These are phyloP conservation scores for Cryphonectria naterciae DNA, from an alignment of 2,329 filamentous ascomycete genomes.

Conservation along the genomic window DNA sequence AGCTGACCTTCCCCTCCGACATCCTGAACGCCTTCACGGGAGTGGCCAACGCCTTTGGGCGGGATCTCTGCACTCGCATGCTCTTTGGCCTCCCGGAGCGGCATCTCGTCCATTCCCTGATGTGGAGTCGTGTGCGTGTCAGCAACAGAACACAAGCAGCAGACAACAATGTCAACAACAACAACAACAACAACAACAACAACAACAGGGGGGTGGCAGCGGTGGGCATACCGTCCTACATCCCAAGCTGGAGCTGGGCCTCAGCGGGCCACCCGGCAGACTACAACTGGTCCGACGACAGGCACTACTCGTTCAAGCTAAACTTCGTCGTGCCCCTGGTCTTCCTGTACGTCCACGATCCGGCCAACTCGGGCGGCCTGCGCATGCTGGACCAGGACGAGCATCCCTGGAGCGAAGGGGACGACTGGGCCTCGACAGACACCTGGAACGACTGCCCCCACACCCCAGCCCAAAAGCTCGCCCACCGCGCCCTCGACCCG, in stretches of 20 bases:
- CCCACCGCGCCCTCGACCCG: slow-evolving; percentile 6
- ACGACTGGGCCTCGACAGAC: neutral
- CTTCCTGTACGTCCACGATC: slow-evolving; percentile 2
- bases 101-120: slow-evolving; percentile 5
- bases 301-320: neutral
- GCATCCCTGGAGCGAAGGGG: too few relatives aligned
- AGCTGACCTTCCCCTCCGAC: slow-evolving; percentile 4
- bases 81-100: slow-evolving; percentile 11
- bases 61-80: neutral
- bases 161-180: neutral
- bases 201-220: neutral
- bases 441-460: slow-evolving; percentile 7
- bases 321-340: neutral
- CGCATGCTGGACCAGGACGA: slow-evolving; percentile 5
- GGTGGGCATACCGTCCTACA: neutral
- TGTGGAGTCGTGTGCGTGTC: neutral
- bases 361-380: neutral
- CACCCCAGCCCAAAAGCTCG: neutral
- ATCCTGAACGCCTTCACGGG: slow-evolving; percentile 9
- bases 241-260: slow-evolving; percentile 17
- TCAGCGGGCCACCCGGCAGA: neutral
- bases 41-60: slow-evolving; percentile 1
- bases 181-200: neutral
- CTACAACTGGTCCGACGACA: slow-evolving; percentile 6
- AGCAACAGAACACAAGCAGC: neutral